Conservation (phyloP, 2,329 filamentous ascomycete species). For the Daldinia sp. region DNA sequence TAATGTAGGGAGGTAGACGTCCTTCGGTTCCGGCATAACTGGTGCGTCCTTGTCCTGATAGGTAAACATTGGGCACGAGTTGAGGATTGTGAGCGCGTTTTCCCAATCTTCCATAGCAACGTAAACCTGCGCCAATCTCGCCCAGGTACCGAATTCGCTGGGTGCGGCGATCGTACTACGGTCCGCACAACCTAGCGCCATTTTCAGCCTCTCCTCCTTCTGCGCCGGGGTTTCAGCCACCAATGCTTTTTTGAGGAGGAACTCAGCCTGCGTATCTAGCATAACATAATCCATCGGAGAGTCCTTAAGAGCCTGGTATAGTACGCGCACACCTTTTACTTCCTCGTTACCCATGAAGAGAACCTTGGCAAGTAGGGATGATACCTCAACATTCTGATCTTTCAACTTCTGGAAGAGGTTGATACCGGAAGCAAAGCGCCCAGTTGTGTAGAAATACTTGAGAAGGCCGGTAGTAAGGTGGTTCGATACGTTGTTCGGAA, state of each 20-base stretch:
- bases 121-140: slow-evolving; percentile 90
- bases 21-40: slow-evolving; percentile 89
- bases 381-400: slow-evolving; percentile 89
- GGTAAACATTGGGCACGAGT: slow-evolving; percentile 99
- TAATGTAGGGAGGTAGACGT: slow-evolving; percentile 85
- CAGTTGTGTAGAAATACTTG: slow-evolving; percentile 94
- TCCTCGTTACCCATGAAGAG: slow-evolving; percentile 96
- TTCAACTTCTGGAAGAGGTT: slow-evolving; percentile 97
- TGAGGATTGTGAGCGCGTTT: slow-evolving; percentile 90
- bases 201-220: slow-evolving; percentile 74
- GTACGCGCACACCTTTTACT: slow-evolving; percentile 88
- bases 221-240: slow-evolving; percentile 61
- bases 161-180: slow-evolving; percentile 93
- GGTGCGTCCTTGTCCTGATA: slow-evolving; percentile 99
- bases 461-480: slow-evolving; percentile 93
- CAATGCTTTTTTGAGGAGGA: slow-evolving; percentile 83
- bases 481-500: slow-evolving; percentile 95
- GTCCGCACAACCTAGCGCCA: slow-evolving; percentile 93
- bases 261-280: slow-evolving; percentile 92
- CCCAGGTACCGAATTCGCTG: slow-evolving; percentile 98
- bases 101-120: slow-evolving; percentile 96
- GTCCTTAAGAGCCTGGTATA: slow-evolving; percentile 88
- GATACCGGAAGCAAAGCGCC: slow-evolving; percentile 92
- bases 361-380: slow-evolving; percentile 88
- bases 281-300: slow-evolving; percentile 98